Percentiles rank a stretch among this genome's conserved stretches.
Evolutionary conservation across 331 rosid genomes (phyloP).

Genomic region (Acacia pycnantha): DNA sequence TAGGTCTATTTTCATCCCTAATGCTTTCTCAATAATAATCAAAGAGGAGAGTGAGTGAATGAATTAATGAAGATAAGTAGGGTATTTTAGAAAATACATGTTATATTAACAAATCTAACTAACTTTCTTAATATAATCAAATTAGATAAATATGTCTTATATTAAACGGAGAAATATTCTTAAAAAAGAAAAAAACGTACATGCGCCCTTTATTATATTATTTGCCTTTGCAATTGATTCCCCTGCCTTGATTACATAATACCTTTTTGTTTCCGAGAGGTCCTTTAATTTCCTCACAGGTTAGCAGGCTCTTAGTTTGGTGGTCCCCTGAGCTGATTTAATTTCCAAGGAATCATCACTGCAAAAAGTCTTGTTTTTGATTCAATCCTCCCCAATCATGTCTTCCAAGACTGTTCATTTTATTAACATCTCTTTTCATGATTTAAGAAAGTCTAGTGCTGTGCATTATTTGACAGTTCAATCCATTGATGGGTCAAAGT

Average conservation of each 20-base stretch:
- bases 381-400: neutral
- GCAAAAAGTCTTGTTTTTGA: neutral
- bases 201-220: neutral
- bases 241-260: neutral
- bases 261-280: neutral
- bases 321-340: neutral
- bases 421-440: neutral
- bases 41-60: fast-evolving
- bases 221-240: neutral
- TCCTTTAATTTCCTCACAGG: neutral
- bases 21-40: too few species aligned
- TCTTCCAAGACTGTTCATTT: too few species aligned
- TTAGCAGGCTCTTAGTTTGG: neutral
- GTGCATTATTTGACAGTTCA: neutral
- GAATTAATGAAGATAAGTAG: too few species aligned
- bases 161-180: fast-evolving
- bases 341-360: neutral
- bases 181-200: neutral
- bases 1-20: too few species aligned
- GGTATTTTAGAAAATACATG: too few species aligned
- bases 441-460: neutral
- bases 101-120: too few species aligned
- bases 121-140: too few species aligned
- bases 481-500: neutral
- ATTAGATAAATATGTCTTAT: too few species aligned